A percentile compares a stretch with the other conserved stretches of the same genome.
These are phyloP conservation scores for Kazachstania africana DNA, from an alignment of 805 yeast species.

Conservation along the genomic window DNA sequence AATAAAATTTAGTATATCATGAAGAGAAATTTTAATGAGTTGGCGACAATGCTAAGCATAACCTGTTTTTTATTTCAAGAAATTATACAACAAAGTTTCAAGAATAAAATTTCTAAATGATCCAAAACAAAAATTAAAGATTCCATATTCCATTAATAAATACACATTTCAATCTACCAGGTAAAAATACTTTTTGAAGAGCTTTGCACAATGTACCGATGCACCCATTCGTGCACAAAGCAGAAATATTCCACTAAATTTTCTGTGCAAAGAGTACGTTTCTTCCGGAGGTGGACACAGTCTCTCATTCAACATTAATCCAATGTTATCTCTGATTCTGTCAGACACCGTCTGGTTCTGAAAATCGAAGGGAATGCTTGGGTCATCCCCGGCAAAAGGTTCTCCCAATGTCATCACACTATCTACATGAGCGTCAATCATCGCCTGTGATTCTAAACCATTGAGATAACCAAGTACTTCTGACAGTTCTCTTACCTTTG, in stretches of 20 bases:
- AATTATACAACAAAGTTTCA: no score
- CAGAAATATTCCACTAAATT: conserved; percentile 86
- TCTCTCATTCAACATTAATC: conserved; percentile 82
- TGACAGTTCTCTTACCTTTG: conserved; percentile 52
- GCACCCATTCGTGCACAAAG: conserved; percentile 82
- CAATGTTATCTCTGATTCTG: conserved; percentile 77
- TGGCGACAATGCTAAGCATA: no score
- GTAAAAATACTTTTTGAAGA: conserved; percentile 73
- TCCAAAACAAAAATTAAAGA: no score
- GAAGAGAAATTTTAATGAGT: no score
- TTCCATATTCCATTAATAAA: no score
- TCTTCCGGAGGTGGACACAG: conserved; percentile 97
- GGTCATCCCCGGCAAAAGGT: conserved; percentile 61
- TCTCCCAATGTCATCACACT: conserved; percentile 86
- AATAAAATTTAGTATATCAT: no score
- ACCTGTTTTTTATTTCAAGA: no score
- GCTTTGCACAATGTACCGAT: conserved; percentile 62
- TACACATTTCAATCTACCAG: conserved; percentile 8
- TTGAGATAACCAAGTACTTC: conserved; percentile 75
- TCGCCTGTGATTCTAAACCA: conserved; percentile 75
- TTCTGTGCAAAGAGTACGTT: conserved; percentile 91
- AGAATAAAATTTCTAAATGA: no score
- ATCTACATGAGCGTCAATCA: conserved; percentile 88
- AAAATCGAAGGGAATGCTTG: conserved; percentile 47
- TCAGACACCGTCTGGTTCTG: conserved; percentile 83